Evolutionary conservation across 305 asterid genomes (phyloP), one percentile per base, ranked within the genome.

Genomic region (Fraxinus sp.): DNA sequence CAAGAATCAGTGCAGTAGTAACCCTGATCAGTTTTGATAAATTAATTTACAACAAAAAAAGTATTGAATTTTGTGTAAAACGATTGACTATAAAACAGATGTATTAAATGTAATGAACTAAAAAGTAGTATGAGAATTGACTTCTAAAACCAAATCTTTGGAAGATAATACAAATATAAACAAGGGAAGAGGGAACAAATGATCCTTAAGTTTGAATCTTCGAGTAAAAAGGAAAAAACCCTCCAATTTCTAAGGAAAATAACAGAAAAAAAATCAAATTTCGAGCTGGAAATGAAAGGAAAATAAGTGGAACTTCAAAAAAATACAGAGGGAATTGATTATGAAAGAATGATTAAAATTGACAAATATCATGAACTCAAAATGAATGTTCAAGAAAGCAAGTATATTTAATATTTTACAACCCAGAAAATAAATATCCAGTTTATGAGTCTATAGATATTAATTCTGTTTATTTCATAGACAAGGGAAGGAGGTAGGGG

Each of bases 1-100:
- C 49, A 9, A 77, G 24, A 77, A 74, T 59, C 28, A 49, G 39
- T 71, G 24, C 13, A 37, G 66, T 43, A 77, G 6, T 16, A 49
- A 57, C 68, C 66, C 70, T 3, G 64, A 39, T 66, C 81, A 79
- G 64, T 62, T 22, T 59, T 62, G 71, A 62, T 62, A 22, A 62
- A 62, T 62, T 22, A 20, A 62, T 62, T 22, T 62, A 7, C 83
- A 28, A 78, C 28, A 32, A 76, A 32, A 76, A 14, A 39, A 39
- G 13, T 82, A 87, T 5, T 24, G 41, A 28, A 30, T n/a, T 57
- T 57, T 57, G 24, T 59, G 30, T 9, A 59, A n/a, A 59, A 59
- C 1, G 14, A 2, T 59, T 7, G 70, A 59, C 3, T 5, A 39
- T n/a, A 24, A 18, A 57, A 57, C 11, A 57, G 24, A 57, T 18